A percentile compares a stretch with the other conserved stretches of the same genome.
Evolutionary conservation across 2,329 filamentous ascomycete genomes (phyloP).

Genomic region (Colletotrichum sp.): DNA sequence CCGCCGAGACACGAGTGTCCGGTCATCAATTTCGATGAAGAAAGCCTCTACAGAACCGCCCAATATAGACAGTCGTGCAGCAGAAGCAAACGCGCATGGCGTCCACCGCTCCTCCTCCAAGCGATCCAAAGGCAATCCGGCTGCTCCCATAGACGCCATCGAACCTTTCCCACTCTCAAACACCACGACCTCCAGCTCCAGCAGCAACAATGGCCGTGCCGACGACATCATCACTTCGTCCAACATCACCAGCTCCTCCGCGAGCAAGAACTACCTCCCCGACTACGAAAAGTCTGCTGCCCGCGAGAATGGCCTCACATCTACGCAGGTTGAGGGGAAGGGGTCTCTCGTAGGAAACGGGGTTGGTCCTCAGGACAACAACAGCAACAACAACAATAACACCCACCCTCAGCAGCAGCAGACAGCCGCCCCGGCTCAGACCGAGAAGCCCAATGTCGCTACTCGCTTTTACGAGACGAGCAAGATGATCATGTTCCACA

Average conservation of each 20-base stretch:
- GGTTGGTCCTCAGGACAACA: constrained; percentile 11
- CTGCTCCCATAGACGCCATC: constrained; percentile 2
- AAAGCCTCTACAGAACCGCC: constrained; percentile 59
- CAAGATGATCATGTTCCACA: constrained; percentile 67
- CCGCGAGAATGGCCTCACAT: constrained; percentile 30
- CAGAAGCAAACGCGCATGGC: constrained; percentile 61
- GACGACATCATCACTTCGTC: constrained; percentile 22
- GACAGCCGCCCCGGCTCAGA: neutral
- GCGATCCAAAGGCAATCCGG: constrained; percentile 40
- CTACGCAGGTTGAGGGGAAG: constrained; percentile 57
- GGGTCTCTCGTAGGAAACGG: constrained; percentile 59
- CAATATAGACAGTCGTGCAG: constrained; percentile 62
- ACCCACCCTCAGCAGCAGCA: neutral
- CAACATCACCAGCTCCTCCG: constrained; percentile 25
- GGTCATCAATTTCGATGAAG: constrained; percentile 63
- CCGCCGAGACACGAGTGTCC: constrained; percentile 21
- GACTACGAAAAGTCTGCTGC: neutral
- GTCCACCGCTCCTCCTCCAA: constrained; percentile 40
- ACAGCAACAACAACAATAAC: constrained; percentile 12
- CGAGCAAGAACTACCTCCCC: constrained; percentile 26
- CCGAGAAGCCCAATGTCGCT: neutral
- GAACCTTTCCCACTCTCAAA: constrained; percentile 21
- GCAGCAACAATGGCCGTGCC: constrained; percentile 9
- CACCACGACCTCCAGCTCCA: neutral
- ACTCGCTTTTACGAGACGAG: constrained; percentile 16